Conservation (phyloP, 257 asterid species). For the Avicennia marina region DNA sequence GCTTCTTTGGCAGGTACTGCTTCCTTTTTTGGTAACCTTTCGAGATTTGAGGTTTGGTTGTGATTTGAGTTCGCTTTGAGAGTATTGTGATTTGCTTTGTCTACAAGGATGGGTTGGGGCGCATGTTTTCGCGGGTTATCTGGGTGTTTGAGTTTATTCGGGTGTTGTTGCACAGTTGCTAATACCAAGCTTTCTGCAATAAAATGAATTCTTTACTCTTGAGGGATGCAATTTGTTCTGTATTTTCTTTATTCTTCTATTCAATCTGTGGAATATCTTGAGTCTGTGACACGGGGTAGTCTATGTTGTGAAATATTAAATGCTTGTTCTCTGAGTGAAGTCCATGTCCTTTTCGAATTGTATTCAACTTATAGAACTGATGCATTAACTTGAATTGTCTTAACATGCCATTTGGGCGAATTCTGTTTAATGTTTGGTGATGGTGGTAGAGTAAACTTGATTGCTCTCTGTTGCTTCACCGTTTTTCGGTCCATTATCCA, state of each 20-base stretch:
- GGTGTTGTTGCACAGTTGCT: not conserved
- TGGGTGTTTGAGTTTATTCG: not conserved
- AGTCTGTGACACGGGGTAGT: not conserved
- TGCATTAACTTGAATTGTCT: not conserved
- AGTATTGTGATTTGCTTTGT: slow-evolving; percentile 3
- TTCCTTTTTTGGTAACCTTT: too few relatives aligned
- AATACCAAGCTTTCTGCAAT: not conserved
- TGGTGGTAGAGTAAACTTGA: not conserved
- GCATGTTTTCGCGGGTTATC: not conserved
- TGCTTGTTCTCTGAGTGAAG: not conserved
- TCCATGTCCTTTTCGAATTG: not conserved
- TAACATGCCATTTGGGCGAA: not conserved
- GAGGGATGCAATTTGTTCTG: not conserved
- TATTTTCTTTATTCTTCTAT: too few relatives aligned
- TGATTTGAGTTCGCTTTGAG: not conserved
- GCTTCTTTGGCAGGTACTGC: slow-evolving; percentile 65
- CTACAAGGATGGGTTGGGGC: not conserved
- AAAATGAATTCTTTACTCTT: not conserved
- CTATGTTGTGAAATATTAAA: not conserved
- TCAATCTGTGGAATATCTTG: slow-evolving; percentile 3
- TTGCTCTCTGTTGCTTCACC: not conserved
- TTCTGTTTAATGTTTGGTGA: not conserved
- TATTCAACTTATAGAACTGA: slow-evolving; percentile 1
- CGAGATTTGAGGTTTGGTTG: not conserved
- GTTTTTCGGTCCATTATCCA: not conserved